Percentiles rank a stretch among this genome's conserved stretches.
Evolutionary conservation across 192 early-diverging fungal genomes (phyloP).

Genomic region (Obelidium mucronatum): DNA sequence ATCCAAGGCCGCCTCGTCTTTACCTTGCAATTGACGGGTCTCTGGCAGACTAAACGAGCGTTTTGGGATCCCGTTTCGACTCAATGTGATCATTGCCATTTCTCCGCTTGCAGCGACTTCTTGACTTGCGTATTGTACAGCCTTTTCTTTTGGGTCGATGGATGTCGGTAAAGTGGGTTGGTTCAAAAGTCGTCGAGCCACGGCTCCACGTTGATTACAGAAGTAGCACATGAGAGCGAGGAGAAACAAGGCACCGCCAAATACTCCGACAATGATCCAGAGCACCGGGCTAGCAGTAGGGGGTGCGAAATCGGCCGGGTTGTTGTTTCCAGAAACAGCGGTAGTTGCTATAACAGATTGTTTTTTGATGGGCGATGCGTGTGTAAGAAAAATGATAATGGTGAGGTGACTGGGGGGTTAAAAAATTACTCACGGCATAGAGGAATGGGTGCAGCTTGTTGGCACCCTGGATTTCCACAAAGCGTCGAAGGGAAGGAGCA

Average conservation of each 20-base stretch:
- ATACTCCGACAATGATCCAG: conserved; percentile 27
- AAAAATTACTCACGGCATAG: conserved; percentile 15
- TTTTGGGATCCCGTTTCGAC: conserved; percentile 29
- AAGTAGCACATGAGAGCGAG: conserved; percentile 18
- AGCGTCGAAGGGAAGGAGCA: background rate
- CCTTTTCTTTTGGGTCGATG: background rate
- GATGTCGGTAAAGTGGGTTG: background rate
- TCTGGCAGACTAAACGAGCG: conserved; percentile 31
- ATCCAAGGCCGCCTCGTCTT: conserved; percentile 30
- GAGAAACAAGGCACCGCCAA: conserved; percentile 9
- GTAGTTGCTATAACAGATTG: background rate
- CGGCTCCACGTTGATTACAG: conserved; percentile 30
- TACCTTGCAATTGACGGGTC: conserved; percentile 21
- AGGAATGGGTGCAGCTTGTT: background rate
- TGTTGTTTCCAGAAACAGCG: conserved; percentile 14
- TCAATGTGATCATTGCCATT: conserved; percentile 35
- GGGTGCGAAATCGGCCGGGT: conserved; percentile 28
- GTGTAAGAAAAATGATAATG: background rate
- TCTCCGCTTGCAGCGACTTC: background rate
- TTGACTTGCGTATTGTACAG: background rate
- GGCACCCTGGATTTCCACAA: conserved; percentile 27
- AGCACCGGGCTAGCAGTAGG: conserved; percentile 5
- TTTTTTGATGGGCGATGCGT: background rate
- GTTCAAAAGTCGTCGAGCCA: conserved; percentile 3
- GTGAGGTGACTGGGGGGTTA: no score